These are phyloP conservation scores for Macrotyloma uniflorum DNA, from an alignment of 306 rosid species.

Conservation along the genomic window DNA sequence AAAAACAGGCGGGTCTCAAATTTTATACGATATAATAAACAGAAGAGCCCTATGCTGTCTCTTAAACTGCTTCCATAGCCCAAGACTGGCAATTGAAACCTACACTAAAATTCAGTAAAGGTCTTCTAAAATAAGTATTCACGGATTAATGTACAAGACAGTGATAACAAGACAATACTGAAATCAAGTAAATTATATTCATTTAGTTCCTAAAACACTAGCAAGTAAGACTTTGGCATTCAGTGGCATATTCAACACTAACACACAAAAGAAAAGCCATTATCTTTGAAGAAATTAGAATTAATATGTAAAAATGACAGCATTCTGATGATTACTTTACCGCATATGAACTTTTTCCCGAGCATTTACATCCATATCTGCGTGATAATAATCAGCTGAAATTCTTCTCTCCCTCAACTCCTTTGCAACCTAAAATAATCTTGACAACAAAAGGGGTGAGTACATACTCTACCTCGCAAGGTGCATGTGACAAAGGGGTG, in stretches of 20 bases:
- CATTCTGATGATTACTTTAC: slow-evolving; percentile 52
- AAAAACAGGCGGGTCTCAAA: slow-evolving; percentile 18
- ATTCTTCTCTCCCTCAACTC: slow-evolving; percentile 85
- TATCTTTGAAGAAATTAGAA: neutral
- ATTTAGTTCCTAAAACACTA: slow-evolving; percentile 24
- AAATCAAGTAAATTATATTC: slow-evolving; percentile 13
- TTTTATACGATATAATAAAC: slow-evolving; percentile 12
- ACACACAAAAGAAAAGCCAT: neutral
- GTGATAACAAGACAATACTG: slow-evolving; percentile 27
- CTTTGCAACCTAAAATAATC: slow-evolving; percentile 73
- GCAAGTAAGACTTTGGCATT: slow-evolving; percentile 11
- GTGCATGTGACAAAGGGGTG: slow-evolving; percentile 24
- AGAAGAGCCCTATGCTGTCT: slow-evolving; percentile 4
- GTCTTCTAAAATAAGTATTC: slow-evolving; percentile 4
- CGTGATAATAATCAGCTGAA: slow-evolving; percentile 86
- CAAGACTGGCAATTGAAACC: slow-evolving; percentile 27
- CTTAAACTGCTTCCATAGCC: slow-evolving; percentile 22
- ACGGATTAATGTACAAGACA: slow-evolving; percentile 13
- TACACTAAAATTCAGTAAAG: slow-evolving; percentile 25
- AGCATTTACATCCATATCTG: slow-evolving; percentile 84
- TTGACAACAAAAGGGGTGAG: slow-evolving; percentile 32
- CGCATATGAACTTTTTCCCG: slow-evolving; percentile 86
- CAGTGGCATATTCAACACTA: slow-evolving; percentile 21
- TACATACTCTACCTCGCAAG: slow-evolving; percentile 1
- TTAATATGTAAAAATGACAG: slow-evolving; percentile 31